Base-by-base conservation (phyloP, 2,329 filamentous ascomycete genomes). In the Cladophialophora bantiana region DNA sequence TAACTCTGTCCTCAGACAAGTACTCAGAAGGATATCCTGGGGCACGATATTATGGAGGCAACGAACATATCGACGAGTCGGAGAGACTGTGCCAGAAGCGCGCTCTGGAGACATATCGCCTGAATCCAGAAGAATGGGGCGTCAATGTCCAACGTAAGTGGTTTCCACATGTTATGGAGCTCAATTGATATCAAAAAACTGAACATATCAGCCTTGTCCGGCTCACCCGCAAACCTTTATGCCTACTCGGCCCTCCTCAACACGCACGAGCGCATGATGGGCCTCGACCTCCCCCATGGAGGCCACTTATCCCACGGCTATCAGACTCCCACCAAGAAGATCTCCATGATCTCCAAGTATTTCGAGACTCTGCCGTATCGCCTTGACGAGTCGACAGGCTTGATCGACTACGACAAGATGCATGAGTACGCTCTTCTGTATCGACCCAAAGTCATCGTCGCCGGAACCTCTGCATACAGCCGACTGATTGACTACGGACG, bases 11-110 rank as follows among this genome's bases (percentile, higher is more conserved):
- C 15, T 12, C 66, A 73, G 71, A 99, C 88, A 99, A 99, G 86
- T 99, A 99, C 88, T 97, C 93, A 18, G 95, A 99, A 86, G 95
- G 95, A 73, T 97, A 97, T 82, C 95, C 95, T 73, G 95, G 95
- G 79, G 95, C 95, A 75, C 90, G 95, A 82, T 99, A 99, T 88
- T 99, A 99, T 78, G 95, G 95, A 78, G 95, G 95, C 78, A 99
- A 99, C 85, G 91, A 99, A 86, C 93, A 95, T 87, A 99, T 99
- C 74, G 95, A 99, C 81, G 86, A 92, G 82, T 93, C 97, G 76
- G 95, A 99, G 87, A 87, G 91, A 73, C 90, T 95, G 68, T 99
- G 95, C 88, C 95, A 99, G 85, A 86, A 89, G 80, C 91, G 95
- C 83, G 95, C 95, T 72, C 90, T 99, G 71, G 87, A 92, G 83